Evolutionary conservation across 2,329 filamentous ascomycete genomes (phyloP).

Genomic region (Penicillium sp.): DNA sequence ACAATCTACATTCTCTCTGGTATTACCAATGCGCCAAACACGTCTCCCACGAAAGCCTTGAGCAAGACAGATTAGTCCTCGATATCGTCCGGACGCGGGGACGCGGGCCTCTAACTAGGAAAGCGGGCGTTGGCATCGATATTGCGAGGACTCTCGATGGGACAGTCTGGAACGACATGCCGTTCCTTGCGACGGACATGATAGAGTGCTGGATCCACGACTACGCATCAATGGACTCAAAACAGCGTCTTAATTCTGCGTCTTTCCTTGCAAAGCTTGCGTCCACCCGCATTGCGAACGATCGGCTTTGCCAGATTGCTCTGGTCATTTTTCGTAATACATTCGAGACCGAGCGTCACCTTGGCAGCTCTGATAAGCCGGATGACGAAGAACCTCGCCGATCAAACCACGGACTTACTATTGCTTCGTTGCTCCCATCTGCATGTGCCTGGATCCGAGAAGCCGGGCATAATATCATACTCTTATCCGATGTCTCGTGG

Average conservation of each 20-base stretch:
- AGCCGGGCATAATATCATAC: neutral
- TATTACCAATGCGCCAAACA: neutral
- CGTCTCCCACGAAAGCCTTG: neutral
- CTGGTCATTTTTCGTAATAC: neutral
- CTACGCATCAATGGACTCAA: neutral
- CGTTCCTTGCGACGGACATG: neutral
- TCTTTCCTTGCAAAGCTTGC: neutral
- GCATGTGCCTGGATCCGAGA: neutral
- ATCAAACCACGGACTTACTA: neutral
- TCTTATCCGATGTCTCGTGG: neutral
- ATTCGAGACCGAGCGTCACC: neutral
- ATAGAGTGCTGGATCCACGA: neutral
- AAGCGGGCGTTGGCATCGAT: neutral
- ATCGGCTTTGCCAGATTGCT: neutral
- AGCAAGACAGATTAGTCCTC: neutral
- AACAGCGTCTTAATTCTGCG: neutral
- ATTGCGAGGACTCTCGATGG: neutral
- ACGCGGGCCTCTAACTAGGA: neutral
- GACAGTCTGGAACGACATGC: neutral
- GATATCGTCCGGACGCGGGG: neutral
- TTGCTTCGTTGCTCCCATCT: neutral
- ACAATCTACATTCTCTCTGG: neutral
- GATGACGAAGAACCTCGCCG: neutral
- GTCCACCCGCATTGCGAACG: neutral
- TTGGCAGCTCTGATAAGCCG: neutral